Conservation (phyloP, 129 eudicot species). For the Sambucus nigra region DNA sequence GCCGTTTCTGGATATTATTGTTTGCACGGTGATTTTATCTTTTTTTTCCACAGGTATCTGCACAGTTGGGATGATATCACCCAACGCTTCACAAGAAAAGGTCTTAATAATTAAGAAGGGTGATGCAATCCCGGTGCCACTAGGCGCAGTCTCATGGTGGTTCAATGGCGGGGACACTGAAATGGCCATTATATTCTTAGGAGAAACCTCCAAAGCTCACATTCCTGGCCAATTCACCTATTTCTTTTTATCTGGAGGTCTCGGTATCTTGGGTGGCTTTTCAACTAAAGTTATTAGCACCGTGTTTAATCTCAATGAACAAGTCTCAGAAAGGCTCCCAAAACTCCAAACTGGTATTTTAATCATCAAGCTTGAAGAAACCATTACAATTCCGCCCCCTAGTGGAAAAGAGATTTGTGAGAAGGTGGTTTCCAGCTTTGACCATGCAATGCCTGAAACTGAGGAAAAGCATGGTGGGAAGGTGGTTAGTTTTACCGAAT, state of each 20-base stretch:
- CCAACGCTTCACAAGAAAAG: conserved; percentile 26
- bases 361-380: conserved; percentile 23
- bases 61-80: conserved; percentile 36
- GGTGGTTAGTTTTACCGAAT: conserved; percentile 11
- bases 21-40: neutral
- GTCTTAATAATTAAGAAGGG: conserved; percentile 39
- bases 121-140: conserved; percentile 37
- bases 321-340: conserved; percentile 9
- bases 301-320: conserved; percentile 16
- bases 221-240: conserved; percentile 35
- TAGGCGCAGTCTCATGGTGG: conserved; percentile 54
- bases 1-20: too few relatives aligned
- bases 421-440: conserved; percentile 11
- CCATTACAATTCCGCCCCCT: conserved; percentile 22
- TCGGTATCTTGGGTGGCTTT: conserved; percentile 33
- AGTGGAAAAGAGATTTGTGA: neutral
- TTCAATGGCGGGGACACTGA: conserved; percentile 44
- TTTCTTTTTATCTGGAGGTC: conserved; percentile 25
- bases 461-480: conserved; percentile 18
- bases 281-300: conserved; percentile 28
- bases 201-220: conserved; percentile 31
- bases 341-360: conserved; percentile 23
- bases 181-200: conserved; percentile 26
- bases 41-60: conserved; percentile 26
- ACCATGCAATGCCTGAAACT: conserved; percentile 8